Evolutionary conservation across 2,329 filamentous ascomycete genomes (phyloP).

Genomic region (Penicillium janthinellum): DNA sequence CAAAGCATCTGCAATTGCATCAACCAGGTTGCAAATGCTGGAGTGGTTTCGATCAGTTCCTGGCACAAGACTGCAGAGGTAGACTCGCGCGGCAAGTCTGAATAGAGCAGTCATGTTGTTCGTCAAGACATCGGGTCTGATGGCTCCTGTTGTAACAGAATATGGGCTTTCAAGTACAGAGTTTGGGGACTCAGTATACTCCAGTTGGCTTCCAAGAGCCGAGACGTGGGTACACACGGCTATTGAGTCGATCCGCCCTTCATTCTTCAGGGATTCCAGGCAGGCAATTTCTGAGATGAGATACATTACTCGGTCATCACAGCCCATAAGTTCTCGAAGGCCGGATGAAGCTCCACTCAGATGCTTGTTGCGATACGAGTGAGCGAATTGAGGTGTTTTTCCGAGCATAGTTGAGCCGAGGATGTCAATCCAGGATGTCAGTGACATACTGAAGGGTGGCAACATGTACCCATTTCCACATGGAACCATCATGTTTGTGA

Average conservation of each 20-base stretch:
- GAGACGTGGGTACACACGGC: conserved; percentile 86
- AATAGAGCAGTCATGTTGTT: conserved; percentile 89
- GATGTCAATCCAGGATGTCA: conserved; percentile 92
- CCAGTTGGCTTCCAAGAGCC: conserved; percentile 83
- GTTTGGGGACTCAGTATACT: conserved; percentile 71
- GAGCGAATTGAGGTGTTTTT: conserved; percentile 80
- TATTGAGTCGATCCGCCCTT: conserved; percentile 78
- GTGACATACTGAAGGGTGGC: conserved; percentile 90
- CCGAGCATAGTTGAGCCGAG: conserved; percentile 91
- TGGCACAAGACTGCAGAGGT: conserved; percentile 92
- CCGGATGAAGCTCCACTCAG: conserved; percentile 68
- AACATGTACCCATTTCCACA: conserved; percentile 61
- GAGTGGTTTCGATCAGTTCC: conserved; percentile 76
- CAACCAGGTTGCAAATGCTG: conserved; percentile 74
- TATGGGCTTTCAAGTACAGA: conserved; percentile 62
- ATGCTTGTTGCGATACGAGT: conserved; percentile 95
- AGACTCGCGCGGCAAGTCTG: conserved; percentile 89
- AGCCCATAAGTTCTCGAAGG: conserved; percentile 92
- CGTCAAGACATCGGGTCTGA: conserved; percentile 80
- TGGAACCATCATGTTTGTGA: conserved; percentile 68
- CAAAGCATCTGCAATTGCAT: conserved; percentile 74
- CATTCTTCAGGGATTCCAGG: conserved; percentile 81
- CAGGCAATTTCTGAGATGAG: conserved; percentile 97
- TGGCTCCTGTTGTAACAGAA: conserved; percentile 63
- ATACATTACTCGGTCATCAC: conserved; percentile 96